phyloP scores from a whole-genome alignment of 2,329 filamentous ascomycete species.

The Cladosporium velox region DNA sequence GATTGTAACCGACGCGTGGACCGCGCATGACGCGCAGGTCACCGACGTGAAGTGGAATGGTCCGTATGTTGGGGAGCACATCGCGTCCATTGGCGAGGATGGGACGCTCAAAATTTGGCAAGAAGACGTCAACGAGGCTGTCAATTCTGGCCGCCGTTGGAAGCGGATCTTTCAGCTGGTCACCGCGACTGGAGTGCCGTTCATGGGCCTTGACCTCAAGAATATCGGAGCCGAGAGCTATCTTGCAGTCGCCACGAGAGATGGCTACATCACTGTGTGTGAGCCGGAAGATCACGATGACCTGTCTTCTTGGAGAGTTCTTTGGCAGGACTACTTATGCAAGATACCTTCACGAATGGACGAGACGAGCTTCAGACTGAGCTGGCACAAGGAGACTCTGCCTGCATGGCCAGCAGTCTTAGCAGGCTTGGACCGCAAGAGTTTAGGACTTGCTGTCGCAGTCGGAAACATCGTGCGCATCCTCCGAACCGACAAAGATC shows the following conservation, averaged over 20 bases:
- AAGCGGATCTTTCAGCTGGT: conserved; percentile 64
- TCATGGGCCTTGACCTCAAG: conserved; percentile 80
- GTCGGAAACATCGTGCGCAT: conserved; percentile 81
- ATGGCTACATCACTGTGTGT: conserved; percentile 76
- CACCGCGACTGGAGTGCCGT: conserved; percentile 69
- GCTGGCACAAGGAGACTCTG: conserved; percentile 85
- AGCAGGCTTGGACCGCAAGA: conserved; percentile 78
- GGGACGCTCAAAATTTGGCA: conserved; percentile 91
- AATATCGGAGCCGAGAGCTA: conserved; percentile 82
- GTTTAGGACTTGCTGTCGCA: conserved; percentile 79
- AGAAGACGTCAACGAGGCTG: conserved; percentile 79
- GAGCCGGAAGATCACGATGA: conserved; percentile 85
- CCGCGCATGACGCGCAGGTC: conserved; percentile 86
- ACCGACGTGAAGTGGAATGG: conserved; percentile 93
- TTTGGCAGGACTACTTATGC: conserved; percentile 77
- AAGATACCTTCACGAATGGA: conserved; percentile 73
- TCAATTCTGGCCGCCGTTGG: conserved; percentile 76
- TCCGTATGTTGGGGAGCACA: conserved; percentile 81
- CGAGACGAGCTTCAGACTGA: conserved; percentile 81
- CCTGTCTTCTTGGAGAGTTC: conserved; percentile 70
- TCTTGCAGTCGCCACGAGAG: conserved; percentile 79
- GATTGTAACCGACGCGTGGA: conserved; percentile 83
- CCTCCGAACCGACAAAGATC: conserved; percentile 73
- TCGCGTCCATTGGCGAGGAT: conserved; percentile 87
- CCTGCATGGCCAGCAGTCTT: conserved; percentile 75